Evolutionary conservation across 345 rosid genomes (phyloP), one percentile per base, ranked within the genome.

Genomic region (Brassica rapa): DNA sequence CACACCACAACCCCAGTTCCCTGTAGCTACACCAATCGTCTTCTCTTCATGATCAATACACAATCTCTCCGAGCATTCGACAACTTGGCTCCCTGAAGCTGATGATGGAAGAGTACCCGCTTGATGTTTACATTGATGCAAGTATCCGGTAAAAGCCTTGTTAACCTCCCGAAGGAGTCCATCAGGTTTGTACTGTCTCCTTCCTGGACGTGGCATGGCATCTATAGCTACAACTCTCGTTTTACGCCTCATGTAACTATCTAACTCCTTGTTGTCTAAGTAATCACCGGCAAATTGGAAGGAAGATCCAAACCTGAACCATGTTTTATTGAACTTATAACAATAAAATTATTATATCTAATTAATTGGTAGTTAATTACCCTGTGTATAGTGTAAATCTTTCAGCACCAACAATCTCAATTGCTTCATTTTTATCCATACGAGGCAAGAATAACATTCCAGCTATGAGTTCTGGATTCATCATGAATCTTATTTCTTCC

Each of bases 1-100:
- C 68, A 85, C 97, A 77, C 98, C 98, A 73, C 98, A 92, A 4
- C 98, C 98, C 98, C 99, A 93, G 80, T 93, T 95, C 62, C 99
- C 98, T 0, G 97, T 93, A 19, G 84, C 99, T 69, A 95, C 84
- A 73, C 94, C 92, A 24, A 73, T 74, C 66, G 63, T 69, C 29
- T 53, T 9, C 14, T 57, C 71, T 37, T 74, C 66, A 66, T 78
- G 67, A 65, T 72, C 69, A 0, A 67, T 67, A 60, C 82, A 73
- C 57, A 8, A 41, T 35, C 73, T 21, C 30, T 56, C 39, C 4
- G 61, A 78, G 76, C 57, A 49, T 57, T 72, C 62, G 21, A 37
- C 21, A 62, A 10, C 57, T 24, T 63, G 55, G 46, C 21, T 66
- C 12, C 5, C 9, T 2, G 19, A 2, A 71, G 70, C 55, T 57